Conservation (phyloP, 2,329 filamentous ascomycete genomes). For the Trichophyton mentagrophytes region DNA sequence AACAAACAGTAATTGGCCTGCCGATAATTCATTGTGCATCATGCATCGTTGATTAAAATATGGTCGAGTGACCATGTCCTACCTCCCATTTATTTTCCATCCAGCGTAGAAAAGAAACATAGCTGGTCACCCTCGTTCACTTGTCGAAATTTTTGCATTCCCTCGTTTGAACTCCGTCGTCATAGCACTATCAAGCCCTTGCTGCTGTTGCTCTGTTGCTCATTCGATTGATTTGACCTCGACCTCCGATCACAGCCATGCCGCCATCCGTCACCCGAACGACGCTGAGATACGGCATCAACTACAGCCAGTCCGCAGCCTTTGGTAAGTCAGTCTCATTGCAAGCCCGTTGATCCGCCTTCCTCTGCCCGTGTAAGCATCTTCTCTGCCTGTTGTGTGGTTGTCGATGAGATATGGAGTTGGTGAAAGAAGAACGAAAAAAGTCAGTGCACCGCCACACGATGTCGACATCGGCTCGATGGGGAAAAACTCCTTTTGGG, state of each 20-base stretch:
- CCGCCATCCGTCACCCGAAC: background rate
- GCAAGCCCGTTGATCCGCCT: background rate
- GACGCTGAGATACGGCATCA: conserved; percentile 1
- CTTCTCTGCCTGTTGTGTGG: background rate
- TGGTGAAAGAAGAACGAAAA: background rate
- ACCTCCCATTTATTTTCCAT: background rate
- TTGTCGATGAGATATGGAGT: background rate
- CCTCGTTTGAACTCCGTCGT: background rate
- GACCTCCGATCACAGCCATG: background rate
- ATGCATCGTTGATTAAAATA: background rate
- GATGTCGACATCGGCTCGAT: conserved; percentile 1
- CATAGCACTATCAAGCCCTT: background rate
- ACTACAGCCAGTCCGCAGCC: background rate
- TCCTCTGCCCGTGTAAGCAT: background rate
- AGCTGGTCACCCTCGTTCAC: background rate
- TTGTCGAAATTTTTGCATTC: background rate
- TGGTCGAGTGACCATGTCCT: conserved; percentile 1
- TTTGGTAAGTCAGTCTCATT: background rate
- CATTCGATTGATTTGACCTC: background rate
- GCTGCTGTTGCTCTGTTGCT: background rate
- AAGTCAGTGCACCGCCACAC: conserved; percentile 1
- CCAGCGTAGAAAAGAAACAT: background rate
- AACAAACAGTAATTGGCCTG: background rate
- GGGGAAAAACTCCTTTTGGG: background rate
- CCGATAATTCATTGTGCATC: background rate